Evolutionary conservation across 495 filamentous ascomycete genomes (phyloP).

Genomic region (Penicillium ochrochloron): DNA sequence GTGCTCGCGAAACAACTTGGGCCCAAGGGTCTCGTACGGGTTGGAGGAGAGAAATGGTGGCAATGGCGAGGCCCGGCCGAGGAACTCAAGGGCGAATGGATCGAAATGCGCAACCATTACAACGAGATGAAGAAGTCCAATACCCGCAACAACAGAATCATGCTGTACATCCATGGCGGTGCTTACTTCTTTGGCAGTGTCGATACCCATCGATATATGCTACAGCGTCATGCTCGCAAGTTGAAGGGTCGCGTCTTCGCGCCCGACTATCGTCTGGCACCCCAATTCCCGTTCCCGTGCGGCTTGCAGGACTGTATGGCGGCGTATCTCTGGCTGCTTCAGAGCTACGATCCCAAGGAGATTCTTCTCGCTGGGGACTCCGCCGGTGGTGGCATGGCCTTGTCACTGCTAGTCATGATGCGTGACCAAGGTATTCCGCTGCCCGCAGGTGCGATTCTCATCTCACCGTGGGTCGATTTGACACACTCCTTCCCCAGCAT

Average conservation of each 20-base stretch:
- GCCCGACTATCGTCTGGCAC: conserved; percentile 84
- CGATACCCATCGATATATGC: conserved; percentile 93
- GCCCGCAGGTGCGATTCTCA: conserved; percentile 86
- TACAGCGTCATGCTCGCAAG: conserved; percentile 94
- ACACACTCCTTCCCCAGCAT: conserved; percentile 95
- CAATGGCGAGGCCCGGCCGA: conserved; percentile 75
- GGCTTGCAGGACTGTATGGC: conserved; percentile 86
- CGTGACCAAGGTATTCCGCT: conserved; percentile 80
- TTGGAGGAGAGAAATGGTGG: conserved; percentile 92
- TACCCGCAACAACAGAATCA: conserved; percentile 67
- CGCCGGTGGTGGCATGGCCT: conserved; percentile 84
- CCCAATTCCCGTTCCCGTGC: conserved; percentile 95
- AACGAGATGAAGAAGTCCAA: conserved; percentile 65
- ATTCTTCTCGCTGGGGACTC: conserved; percentile 89
- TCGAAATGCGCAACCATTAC: conserved; percentile 89
- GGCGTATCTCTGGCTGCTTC: conserved; percentile 80
- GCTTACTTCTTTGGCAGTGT: conserved; percentile 89
- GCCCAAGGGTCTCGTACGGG: conserved; percentile 66
- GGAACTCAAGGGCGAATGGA: conserved; percentile 83
- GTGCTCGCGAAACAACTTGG: conserved; percentile 73
- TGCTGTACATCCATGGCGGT: conserved; percentile 91
- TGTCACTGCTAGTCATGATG: conserved; percentile 78
- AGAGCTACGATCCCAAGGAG: conserved; percentile 71
- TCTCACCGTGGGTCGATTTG: conserved; percentile 92
- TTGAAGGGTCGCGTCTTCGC: conserved; percentile 87